Conservation (phyloP, 257 asterid genomes). For the Misopates orontium region DNA sequence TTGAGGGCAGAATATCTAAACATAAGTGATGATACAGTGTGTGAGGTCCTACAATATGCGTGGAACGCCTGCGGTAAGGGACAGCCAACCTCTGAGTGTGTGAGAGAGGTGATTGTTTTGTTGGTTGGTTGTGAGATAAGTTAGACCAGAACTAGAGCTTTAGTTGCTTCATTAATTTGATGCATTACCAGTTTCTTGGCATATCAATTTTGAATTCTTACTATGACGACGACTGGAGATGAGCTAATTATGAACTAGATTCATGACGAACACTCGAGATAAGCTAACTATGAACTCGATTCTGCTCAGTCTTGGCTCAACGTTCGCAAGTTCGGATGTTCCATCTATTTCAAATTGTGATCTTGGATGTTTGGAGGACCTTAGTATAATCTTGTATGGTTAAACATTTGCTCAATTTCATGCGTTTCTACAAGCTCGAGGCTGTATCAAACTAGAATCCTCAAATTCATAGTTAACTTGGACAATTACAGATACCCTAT, state of each 20-base stretch:
- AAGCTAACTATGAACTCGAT: no score
- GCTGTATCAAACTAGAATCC: neutral
- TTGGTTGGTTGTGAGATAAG: no score
- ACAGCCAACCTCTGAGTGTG: no score
- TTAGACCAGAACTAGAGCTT: neutral
- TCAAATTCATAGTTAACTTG: constrained; percentile 14
- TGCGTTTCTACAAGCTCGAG: neutral
- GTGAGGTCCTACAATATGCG: no score
- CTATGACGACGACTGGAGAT: neutral
- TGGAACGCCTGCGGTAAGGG: no score
- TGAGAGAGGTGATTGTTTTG: no score
- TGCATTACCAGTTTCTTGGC: neutral
- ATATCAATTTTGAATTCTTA: constrained; percentile 1
- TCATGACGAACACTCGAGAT: no score
- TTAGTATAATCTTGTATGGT: neutral
- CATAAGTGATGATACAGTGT: no score
- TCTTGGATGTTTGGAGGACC: neutral
- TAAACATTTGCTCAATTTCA: neutral
- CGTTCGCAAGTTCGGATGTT: no score
- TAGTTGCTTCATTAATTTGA: neutral
- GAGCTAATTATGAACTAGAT: constrained; percentile 8
- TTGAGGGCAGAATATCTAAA: no score
- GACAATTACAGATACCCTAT: neutral
- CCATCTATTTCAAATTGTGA: constrained; percentile 7
- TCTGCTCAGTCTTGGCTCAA: no score